Percentiles rank a stretch among this genome's conserved stretches.
These are phyloP conservation scores for Rachicladosporium sp. DNA, from an alignment of 2,329 filamentous ascomycete genomes.

Conservation along the genomic window DNA sequence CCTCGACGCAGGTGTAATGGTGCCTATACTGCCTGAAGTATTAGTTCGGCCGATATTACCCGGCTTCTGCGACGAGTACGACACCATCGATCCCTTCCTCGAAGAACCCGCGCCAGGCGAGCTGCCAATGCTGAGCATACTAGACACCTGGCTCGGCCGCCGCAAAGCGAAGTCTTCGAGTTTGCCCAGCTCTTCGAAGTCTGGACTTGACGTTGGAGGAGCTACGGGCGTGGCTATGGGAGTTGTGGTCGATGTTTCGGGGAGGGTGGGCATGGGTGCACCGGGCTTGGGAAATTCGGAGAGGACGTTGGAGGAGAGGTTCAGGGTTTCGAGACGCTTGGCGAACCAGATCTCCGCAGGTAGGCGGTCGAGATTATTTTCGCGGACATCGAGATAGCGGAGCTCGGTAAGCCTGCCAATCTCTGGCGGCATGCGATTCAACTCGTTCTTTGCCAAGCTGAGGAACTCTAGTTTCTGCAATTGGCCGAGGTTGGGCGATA, in stretches of 20 bases:
- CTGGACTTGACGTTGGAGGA: slow-evolving; percentile 48
- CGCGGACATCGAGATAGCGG: slow-evolving; percentile 72
- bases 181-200: slow-evolving; percentile 63
- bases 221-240: slow-evolving; percentile 22
- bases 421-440: slow-evolving; percentile 72
- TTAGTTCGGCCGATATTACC: slow-evolving; percentile 56
- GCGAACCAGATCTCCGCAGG: slow-evolving; percentile 96
- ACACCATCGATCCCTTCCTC: slow-evolving; percentile 75
- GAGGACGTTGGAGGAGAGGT: slow-evolving; percentile 88
- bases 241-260: slow-evolving; percentile 30
- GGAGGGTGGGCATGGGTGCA: slow-evolving; percentile 42
- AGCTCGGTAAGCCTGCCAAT: slow-evolving; percentile 81
- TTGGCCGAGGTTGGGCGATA: slow-evolving; percentile 75
- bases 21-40: slow-evolving; percentile 48
- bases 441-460: slow-evolving; percentile 83
- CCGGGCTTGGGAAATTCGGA: slow-evolving; percentile 78
- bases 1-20: slow-evolving; percentile 45
- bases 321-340: slow-evolving; percentile 76
- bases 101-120: slow-evolving; percentile 21
- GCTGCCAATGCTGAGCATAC: slow-evolving; percentile 50
- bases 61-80: slow-evolving; percentile 57
- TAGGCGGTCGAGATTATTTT: slow-evolving; percentile 82
- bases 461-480: slow-evolving; percentile 76
- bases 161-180: slow-evolving; percentile 52
- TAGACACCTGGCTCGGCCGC: slow-evolving; percentile 72